Base-by-base conservation (phyloP, 345 rosid species). In the Hibiscus syriacus region DNA sequence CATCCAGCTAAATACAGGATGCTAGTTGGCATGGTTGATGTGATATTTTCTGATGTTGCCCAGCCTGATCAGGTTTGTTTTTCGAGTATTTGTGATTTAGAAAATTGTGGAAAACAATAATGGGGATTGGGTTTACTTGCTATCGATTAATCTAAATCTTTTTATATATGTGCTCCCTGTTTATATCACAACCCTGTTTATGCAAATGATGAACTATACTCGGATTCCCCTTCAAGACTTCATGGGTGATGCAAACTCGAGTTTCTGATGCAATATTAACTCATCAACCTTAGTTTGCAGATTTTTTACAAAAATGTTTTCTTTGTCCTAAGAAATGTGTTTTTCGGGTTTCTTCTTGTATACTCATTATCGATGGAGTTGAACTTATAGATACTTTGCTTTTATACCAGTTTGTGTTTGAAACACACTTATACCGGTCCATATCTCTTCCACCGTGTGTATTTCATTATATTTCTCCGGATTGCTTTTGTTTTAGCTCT, bases 221-320 rank as follows among this genome's bases (percentile, higher is more conserved):
- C 78, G 82, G 89, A 85, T 85, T 82, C 85, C 82, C 82, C 78
- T 77, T 79, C 85, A 77, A 41, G 83, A 84, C 79, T 55, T 71
- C n/a, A 30, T 75, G 87, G 77, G 63, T 77, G 87, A 81, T 88
- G 85, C 60, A 67, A 76, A 81, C 74, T 66, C 82, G 85, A 84
- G 86, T 34, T 75, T 84, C 87, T 85, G 88, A 82, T 84, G 86
- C 81, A 67, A 66, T 45, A 26, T 41, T 2, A 55, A 19, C 7
- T 59, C 4, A 36, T 9, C 48, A 36, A 0, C 29, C 25, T 36
- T 36, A 36, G 6, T 20, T 67, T 22, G 3, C 32, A 19, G 22
- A 22, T 29, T 67, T 65, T 65, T 17, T 48, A 10, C 2, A 32
- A n/a, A 2, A 54, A 8, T 3, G 3, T 6, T 49, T 2, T 49